Evolutionary conservation across 2,329 filamentous ascomycete species (phyloP), one percentile per base, ranked within the genome.

Genomic region (Bipolaris cookei): DNA sequence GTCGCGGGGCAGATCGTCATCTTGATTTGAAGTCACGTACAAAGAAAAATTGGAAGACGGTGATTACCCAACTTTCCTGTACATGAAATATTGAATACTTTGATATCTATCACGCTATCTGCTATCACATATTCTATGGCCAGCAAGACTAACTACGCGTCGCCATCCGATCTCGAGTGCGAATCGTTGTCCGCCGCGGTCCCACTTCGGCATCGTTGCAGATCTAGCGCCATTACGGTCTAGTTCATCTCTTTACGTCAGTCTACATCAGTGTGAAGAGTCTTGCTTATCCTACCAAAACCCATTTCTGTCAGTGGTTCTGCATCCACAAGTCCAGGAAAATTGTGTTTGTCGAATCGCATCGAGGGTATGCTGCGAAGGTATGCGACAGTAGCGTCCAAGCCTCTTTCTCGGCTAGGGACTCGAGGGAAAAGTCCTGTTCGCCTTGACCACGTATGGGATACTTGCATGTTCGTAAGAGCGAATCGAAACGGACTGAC

Each of bases 331-430:
- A 25, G 13, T 18, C 20, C 32, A 39, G 47, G 18, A 14, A 37
- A 14, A 25, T 16, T 20, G 30, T n/a, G 3, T 4, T 10, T 32
- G 10, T 37, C 30, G 25, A 16, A 39, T 47, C n/a, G 21, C 28
- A 23, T 44, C 11, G 39, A 55, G 55, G 63, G 64, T 23, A 71
- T 72, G 68, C 66, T 75, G 61, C 68, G 71, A 43, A 57, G 54
- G 39, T 77, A 76, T 67, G 73, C 70, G 18, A 74, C 73, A 6
- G 58, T 74, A 59, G 66, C 71, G n/a, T 45, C 58, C 34, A 70
- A 67, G 59, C 61, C 65, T 44, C 56, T 65, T 30, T 73, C 71
- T 16, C 64, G 70, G 60, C 66, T 76, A 13, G 66, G 63, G 45
- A 58, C 63, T 47, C 71, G 71, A 55, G 72, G 71, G 47, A 75